Evolutionary conservation across 140 eudicot genomes (phyloP).

Genomic region (Erigeron philadelphicus): DNA sequence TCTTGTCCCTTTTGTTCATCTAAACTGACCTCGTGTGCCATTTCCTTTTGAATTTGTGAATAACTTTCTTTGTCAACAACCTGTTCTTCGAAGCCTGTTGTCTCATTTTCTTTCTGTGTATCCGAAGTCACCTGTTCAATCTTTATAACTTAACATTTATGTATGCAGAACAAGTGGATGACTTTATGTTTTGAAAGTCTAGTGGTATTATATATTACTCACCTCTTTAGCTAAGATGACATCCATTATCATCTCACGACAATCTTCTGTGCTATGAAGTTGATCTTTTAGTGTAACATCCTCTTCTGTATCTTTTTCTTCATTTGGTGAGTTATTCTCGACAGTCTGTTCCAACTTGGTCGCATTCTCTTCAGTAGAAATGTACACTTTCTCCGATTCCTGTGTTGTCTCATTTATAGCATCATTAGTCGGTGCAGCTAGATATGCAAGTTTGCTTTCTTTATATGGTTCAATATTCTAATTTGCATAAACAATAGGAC

Average conservation of each 20-base stretch:
- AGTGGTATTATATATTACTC: not conserved
- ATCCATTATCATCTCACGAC: slow-evolving; percentile 21
- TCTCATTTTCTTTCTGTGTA: slow-evolving; percentile 8
- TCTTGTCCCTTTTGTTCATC: slow-evolving; percentile 12
- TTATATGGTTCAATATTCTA: slow-evolving; percentile 15
- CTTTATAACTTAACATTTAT: not conserved
- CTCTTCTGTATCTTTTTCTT: slow-evolving; percentile 4
- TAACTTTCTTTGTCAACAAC: slow-evolving; percentile 19
- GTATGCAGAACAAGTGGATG: slow-evolving; percentile 16
- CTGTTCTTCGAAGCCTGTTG: slow-evolving; percentile 21
- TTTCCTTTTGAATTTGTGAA: slow-evolving; percentile 26
- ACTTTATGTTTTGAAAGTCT: slow-evolving; percentile 1
- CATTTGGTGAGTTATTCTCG: not conserved
- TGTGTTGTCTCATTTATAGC: slow-evolving; percentile 7
- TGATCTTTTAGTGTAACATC: slow-evolving; percentile 19
- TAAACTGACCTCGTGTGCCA: slow-evolving; percentile 24
- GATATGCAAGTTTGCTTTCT: not conserved
- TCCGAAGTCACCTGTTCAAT: slow-evolving; percentile 25
- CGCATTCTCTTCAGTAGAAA: slow-evolving; percentile 17
- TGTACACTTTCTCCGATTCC: slow-evolving; percentile 14
- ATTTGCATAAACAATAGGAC: slow-evolving; percentile 15
- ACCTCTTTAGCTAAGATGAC: slow-evolving; percentile 29
- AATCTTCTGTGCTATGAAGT: slow-evolving; percentile 10
- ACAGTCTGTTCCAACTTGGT: not conserved
- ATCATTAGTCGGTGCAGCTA: not conserved